Evolutionary conservation across 257 asterid genomes (phyloP).

Genomic region (Solanum arcanum): DNA sequence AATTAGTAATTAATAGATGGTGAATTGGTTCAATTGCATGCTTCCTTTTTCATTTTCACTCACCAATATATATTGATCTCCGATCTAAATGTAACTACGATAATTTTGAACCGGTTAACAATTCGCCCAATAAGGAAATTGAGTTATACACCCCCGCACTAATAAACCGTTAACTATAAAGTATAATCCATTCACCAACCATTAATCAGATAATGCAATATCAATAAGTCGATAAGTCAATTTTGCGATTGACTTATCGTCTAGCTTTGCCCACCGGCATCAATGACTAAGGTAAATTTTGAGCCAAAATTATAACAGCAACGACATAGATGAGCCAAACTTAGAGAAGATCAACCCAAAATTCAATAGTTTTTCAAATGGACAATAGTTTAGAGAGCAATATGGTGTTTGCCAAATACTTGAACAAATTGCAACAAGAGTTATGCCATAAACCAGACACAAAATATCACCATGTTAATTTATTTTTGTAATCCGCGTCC

Average conservation of each 20-base stretch:
- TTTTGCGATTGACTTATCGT: rapidly evolving
- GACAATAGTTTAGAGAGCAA: neutral
- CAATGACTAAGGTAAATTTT: neutral
- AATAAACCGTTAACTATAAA: rapidly evolving
- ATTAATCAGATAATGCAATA: rapidly evolving
- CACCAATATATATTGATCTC: neutral
- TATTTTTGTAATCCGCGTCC: neutral
- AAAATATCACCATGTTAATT: neutral
- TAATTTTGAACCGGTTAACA: rapidly evolving
- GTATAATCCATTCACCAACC: rapidly evolving
- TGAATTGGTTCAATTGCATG: rapidly evolving
- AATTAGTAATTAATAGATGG: rapidly evolving
- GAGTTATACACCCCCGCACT: rapidly evolving
- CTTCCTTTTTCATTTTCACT: neutral
- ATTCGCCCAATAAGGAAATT: rapidly evolving
- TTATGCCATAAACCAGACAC: neutral
- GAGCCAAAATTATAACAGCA: neutral
- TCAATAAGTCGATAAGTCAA: neutral
- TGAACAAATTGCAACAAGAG: neutral
- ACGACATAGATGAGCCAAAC: neutral
- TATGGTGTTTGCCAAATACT: neutral
- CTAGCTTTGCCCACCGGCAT: neutral
- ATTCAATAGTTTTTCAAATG: neutral
- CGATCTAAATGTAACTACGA: no score
- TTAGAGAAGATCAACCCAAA: neutral